phyloP scores from a whole-genome alignment of 176 grass and related monocot genomes.

The Pontederia crassipes region DNA sequence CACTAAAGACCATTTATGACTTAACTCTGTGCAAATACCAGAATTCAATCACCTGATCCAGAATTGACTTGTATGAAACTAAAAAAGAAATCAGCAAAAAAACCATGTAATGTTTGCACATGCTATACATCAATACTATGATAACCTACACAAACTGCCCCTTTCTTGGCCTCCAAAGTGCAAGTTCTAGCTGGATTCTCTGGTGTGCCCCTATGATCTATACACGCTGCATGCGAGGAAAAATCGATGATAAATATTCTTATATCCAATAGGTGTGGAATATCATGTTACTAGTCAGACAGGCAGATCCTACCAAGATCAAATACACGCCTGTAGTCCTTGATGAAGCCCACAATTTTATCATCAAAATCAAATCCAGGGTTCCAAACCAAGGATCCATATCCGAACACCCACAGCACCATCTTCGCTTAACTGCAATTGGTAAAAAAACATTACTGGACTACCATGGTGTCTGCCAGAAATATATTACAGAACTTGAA shows the following conservation, averaged over 20 bases:
- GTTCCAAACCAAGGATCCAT: conserved; percentile 22
- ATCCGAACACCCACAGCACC: conserved; percentile 21
- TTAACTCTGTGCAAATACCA: no score
- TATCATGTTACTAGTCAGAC: not conserved
- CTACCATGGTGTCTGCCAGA: no score
- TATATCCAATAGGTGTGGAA: not conserved
- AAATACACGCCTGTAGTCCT: conserved; percentile 19
- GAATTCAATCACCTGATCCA: no score
- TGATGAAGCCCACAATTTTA: conserved; percentile 19
- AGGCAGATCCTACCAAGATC: conserved; percentile 7
- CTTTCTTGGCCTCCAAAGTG: conserved; percentile 64
- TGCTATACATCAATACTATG: no score
- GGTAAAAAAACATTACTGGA: no score
- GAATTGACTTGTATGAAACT: no score
- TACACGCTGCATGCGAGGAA: conserved; percentile 45
- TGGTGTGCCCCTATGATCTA: conserved; percentile 91
- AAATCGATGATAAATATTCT: not conserved
- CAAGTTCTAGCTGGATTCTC: conserved; percentile 80
- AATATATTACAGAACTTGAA: no score
- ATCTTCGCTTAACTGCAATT: not conserved
- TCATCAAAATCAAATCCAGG: conserved; percentile 23
- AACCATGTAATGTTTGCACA: no score
- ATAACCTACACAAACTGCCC: conserved; percentile 58
- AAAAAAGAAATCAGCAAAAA: no score
- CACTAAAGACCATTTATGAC: no score